Percentiles rank a stretch among this genome's conserved stretches.
Conservation (phyloP, 331 rosid species). For the Telfairia occidentalis region DNA sequence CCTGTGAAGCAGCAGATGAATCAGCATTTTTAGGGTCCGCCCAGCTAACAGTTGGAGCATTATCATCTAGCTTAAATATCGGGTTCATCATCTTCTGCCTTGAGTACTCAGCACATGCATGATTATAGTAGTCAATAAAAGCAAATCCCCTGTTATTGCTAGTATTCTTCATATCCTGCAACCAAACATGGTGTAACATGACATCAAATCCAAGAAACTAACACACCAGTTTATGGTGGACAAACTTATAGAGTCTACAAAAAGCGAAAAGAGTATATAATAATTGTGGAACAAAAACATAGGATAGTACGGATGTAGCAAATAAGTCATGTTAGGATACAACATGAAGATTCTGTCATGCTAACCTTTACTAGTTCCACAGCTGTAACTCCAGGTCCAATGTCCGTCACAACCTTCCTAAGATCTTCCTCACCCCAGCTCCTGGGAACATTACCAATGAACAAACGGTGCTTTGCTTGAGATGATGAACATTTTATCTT, state of each 20-base stretch:
- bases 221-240: background rate
- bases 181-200: conserved; percentile 21
- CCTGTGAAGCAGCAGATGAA: conserved; percentile 92
- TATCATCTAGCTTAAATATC: conserved; percentile 68
- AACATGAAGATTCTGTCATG: background rate
- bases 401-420: conserved; percentile 51
- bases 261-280: background rate
- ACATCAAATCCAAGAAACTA: conserved; percentile 4
- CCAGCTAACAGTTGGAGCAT: conserved; percentile 98
- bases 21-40: conserved; percentile 92
- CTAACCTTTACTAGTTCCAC: conserved; percentile 84
- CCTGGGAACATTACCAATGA: conserved; percentile 89
- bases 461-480: conserved; percentile 91
- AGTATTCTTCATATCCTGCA: conserved; percentile 71
- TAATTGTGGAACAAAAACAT: background rate
- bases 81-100: conserved; percentile 83
- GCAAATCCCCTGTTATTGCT: conserved; percentile 89
- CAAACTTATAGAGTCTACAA: background rate
- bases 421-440: conserved; percentile 82
- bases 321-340: background rate
- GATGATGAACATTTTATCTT: conserved; percentile 79
- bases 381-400: conserved; percentile 82
- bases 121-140: conserved; percentile 78
- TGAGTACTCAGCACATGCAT: conserved; percentile 87
- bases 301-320: background rate